Base-by-base conservation (phyloP, 441 rosid species). In the Capsella rubella region DNA sequence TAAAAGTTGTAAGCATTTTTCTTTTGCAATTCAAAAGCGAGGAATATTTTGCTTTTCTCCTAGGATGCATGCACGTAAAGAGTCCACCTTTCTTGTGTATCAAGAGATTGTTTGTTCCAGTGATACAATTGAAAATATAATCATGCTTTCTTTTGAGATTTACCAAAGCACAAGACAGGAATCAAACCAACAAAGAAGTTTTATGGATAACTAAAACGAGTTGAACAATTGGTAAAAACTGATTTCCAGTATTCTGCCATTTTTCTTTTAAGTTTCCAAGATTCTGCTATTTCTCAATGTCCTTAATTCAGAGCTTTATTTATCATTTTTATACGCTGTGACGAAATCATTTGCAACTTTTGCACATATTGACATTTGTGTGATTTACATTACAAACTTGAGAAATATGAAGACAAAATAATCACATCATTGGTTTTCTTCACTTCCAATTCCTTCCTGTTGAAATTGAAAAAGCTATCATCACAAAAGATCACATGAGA, bases 381-480 rank as follows among this genome's bases (percentile, higher is more conserved):
- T 34, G 68, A 15, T 8, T 34, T 53, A 67, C 15, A 53, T 62
- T 69, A 78, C 77, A 61, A 9, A 60, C 21, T 67, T 34, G 88
- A 86, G 82, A 87, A 91, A 78, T 86, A 87, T 32, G 85, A 71
- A 11, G 83, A 82, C 64, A 94, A 80, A 47, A 90, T 73, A 57
- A 90, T 73, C 65, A 78, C 74, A 69, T 84, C 83, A 47, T 66
- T 78, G 68, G 42, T 25, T n/a, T 79, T 86, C 66, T 54, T 51
- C 51, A 84, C 66, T 68, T 72, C 81, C 76, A 87, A 80, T 81
- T 92, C 95, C 80, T 85, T 89, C 99, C 97, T 93, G 91, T 69
- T 65, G 57, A 75, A 82, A 46, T 67, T 61, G 37, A 15, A 31
- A 31, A 52, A 67, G 57, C 21, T 37, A 52, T 14, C 3, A 67